A percentile compares a stretch with the other conserved stretches of the same genome.
phyloP scores from a whole-genome alignment of 176 grass and related monocot genomes.

The Cenchrus purpureus region DNA sequence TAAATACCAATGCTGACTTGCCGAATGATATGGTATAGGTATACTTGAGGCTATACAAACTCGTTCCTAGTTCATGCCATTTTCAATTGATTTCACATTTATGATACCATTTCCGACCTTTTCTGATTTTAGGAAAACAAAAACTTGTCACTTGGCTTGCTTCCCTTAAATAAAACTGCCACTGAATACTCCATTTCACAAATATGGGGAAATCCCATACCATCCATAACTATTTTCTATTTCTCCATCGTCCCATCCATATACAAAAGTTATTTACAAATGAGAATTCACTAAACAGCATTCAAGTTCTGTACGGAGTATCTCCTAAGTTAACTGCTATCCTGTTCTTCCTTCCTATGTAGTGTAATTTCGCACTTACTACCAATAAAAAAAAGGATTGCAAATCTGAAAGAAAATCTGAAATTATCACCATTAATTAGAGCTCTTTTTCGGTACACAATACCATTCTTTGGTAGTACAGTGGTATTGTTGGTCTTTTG shows the following conservation, averaged over 20 bases:
- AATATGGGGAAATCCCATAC: too few relatives aligned
- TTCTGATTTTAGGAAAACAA: too few relatives aligned
- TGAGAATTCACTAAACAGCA: background rate
- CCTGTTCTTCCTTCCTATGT: background rate
- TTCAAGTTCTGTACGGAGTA: background rate
- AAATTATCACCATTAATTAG: background rate
- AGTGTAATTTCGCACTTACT: background rate
- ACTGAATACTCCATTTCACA: too few relatives aligned
- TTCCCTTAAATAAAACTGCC: too few relatives aligned
- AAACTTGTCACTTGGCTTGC: too few relatives aligned
- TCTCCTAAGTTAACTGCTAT: background rate
- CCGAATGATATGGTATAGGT: background rate
- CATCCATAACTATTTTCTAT: too few relatives aligned
- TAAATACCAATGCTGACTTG: background rate
- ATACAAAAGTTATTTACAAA: background rate
- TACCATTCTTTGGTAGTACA: too few relatives aligned
- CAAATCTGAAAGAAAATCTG: background rate
- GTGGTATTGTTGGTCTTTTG: too few relatives aligned
- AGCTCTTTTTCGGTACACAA: too few relatives aligned
- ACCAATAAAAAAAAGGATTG: background rate
- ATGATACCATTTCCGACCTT: too few relatives aligned
- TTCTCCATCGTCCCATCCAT: background rate
- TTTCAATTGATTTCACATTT: too few relatives aligned
- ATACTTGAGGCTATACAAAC: background rate
- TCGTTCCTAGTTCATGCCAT: too few relatives aligned